phyloP scores from a whole-genome alignment of 2,329 filamentous ascomycete species.

The Penicillium sp. region DNA sequence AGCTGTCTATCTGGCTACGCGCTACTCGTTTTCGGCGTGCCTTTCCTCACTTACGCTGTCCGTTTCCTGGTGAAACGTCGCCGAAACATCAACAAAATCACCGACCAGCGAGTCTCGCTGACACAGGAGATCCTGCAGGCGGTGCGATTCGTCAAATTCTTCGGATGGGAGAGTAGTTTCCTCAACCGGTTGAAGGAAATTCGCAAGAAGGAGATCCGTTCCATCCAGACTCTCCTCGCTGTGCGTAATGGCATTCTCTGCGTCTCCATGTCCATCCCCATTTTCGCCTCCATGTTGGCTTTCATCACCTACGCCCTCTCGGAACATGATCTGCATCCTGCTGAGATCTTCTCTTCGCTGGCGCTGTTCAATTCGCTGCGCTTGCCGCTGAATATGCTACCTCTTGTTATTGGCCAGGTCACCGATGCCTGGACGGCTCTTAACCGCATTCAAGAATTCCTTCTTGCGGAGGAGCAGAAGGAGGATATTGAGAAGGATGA shows the following conservation, averaged over 20 bases:
- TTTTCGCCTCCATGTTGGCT: slow-evolving; percentile 92
- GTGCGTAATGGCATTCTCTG: slow-evolving; percentile 86
- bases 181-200: slow-evolving; percentile 75
- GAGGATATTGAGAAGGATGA: slow-evolving; percentile 68
- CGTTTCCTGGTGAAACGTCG: slow-evolving; percentile 75
- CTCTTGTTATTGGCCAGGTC: slow-evolving; percentile 83
- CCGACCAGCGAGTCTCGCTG: slow-evolving; percentile 86
- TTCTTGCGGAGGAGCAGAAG: slow-evolving; percentile 81
- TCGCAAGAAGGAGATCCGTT: slow-evolving; percentile 74
- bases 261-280: slow-evolving; percentile 79
- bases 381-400: slow-evolving; percentile 86
- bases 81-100: slow-evolving; percentile 85
- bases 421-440: slow-evolving; percentile 88
- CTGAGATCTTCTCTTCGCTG: slow-evolving; percentile 86
- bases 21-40: slow-evolving; percentile 77
- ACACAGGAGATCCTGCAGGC: slow-evolving; percentile 92
- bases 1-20: slow-evolving; percentile 88
- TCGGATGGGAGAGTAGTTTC: slow-evolving; percentile 92
- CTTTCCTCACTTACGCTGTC: slow-evolving; percentile 76
- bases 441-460: slow-evolving; percentile 82
- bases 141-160: slow-evolving; percentile 94
- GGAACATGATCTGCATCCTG: slow-evolving; percentile 71
- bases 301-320: slow-evolving; percentile 79
- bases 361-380: slow-evolving; percentile 91
- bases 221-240: slow-evolving; percentile 81